A percentile compares a stretch with the other conserved stretches of the same genome.
phyloP scores from a whole-genome alignment of 192 early-diverging fungal species.

The Coemansia sp. region DNA sequence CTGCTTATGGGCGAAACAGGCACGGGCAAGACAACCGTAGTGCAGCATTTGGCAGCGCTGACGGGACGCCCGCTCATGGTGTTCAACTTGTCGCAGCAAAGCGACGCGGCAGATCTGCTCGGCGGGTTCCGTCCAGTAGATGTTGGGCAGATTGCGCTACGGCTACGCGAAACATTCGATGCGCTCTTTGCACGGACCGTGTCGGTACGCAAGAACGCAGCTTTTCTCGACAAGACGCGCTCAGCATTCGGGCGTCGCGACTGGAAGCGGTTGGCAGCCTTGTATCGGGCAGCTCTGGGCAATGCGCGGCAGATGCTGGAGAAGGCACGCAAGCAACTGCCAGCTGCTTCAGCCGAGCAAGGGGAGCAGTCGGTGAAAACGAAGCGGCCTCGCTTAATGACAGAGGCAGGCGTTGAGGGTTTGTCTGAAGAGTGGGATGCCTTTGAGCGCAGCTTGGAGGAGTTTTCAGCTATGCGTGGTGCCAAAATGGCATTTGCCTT shows the following conservation, averaged over 20 bases:
- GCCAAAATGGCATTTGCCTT: conserved; percentile 87
- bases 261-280: conserved; percentile 75
- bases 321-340: neutral
- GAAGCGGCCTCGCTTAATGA: conserved; percentile 15
- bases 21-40: conserved; percentile 94
- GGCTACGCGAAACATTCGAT: conserved; percentile 83
- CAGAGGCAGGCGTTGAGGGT: conserved; percentile 18
- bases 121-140: conserved; percentile 98
- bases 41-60: conserved; percentile 86
- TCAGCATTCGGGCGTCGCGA: conserved; percentile 70
- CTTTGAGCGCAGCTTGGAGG: conserved; percentile 61
- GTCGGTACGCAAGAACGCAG: conserved; percentile 79
- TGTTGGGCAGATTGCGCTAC: conserved; percentile 70
- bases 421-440: conserved; percentile 70
- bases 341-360: conserved; percentile 12
- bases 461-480: conserved; percentile 59
- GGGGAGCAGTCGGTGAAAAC: conserved; percentile 11
- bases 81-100: conserved; percentile 97
- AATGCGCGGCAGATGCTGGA: conserved; percentile 28
- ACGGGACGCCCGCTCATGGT: conserved; percentile 73
- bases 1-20: conserved; percentile 96
- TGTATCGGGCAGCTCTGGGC: conserved; percentile 65
- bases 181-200: conserved; percentile 82
- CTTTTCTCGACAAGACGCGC: conserved; percentile 79
- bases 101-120: conserved; percentile 87